Evolutionary conservation across 2,329 filamentous ascomycete species (phyloP).

Genomic region (Arthrinium puccinioides): DNA sequence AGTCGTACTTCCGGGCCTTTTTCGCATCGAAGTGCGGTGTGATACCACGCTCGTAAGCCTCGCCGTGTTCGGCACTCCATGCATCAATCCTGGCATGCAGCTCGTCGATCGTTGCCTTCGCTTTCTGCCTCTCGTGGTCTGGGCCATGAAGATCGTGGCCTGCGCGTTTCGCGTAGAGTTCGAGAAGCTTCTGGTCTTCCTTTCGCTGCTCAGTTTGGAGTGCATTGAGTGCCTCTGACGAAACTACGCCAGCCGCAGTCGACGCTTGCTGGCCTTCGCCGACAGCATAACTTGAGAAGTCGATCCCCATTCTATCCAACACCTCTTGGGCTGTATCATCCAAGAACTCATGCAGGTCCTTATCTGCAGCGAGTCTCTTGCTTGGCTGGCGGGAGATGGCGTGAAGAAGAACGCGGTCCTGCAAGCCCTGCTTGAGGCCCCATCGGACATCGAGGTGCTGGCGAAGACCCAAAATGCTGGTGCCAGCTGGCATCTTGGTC

Average conservation of each 20-base stretch:
- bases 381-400: constrained; percentile 1
- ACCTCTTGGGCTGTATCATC: constrained; percentile 2
- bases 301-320: constrained; percentile 1
- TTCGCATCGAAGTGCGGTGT: constrained; percentile 18
- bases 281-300: not conserved
- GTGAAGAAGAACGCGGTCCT: constrained; percentile 2
- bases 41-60: constrained; percentile 20
- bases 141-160: constrained; percentile 1
- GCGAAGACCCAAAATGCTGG: constrained; percentile 2
- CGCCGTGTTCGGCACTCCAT: constrained; percentile 21
- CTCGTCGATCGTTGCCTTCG: constrained; percentile 6
- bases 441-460: constrained; percentile 3
- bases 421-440: constrained; percentile 4
- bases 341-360: constrained; percentile 3
- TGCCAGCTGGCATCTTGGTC: constrained; percentile 3
- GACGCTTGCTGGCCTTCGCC: not conserved
- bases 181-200: constrained; percentile 2
- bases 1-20: constrained; percentile 22
- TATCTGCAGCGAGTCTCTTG: not conserved
- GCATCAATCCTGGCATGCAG: constrained; percentile 10
- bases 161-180: constrained; percentile 5
- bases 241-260: not conserved
- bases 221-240: constrained; percentile 3
- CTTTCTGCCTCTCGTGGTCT: not conserved
- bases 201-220: constrained; percentile 2